Base-by-base conservation (phyloP, 2,329 filamentous ascomycete species). In the Fusarium hostae region DNA sequence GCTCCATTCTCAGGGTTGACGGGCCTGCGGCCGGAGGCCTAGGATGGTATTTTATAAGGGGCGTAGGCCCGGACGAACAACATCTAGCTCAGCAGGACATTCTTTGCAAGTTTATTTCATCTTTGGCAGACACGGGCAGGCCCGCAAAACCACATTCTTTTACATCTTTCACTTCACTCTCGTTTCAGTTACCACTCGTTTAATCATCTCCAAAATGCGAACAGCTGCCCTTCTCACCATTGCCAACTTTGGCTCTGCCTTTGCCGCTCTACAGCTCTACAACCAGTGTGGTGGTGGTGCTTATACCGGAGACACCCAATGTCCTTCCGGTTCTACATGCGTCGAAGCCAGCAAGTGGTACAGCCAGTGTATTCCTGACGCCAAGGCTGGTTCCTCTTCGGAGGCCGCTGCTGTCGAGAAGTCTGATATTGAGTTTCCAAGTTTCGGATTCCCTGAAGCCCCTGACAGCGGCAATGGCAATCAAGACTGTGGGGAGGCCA, bases 331-430 rank as follows among this genome's bases (percentile, higher is more conserved):
- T 28, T 61, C 71, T 34, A 52, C 62, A 16, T 75, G 71, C 39
- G 68, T 64, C 9, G 30, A 47, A 34, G 52, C 64, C 22, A 76
- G 65, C 34, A 68, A 74, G 26, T 74, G 67, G 71, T 74, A 75
- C 41, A 74, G 73, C 37, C 69, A 74, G 55, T 76, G 66, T 18
- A 34, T 73, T 13, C 71, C 71, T 20, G 18, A 34, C 24, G 47
- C 59, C 10, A 52, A 59, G 45, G 56, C 43, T 22, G 51, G 51
- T 30, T 44, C 54, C 40, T 56, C 39, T 16, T 30, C 39, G 15
- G 54, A 41, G 9, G 51, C 39, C 20, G 28, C 63, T 37, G 59
- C 71, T 10, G 37, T 47, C 13, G 34, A 72, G 47, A 48, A 63
- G 41, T 39, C 40, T 9, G 39, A 56, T n/a, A 39, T 43, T 40